phyloP scores from a whole-genome alignment of 2,329 filamentous ascomycete species.

The Neoscytalidium dimidiatum region DNA sequence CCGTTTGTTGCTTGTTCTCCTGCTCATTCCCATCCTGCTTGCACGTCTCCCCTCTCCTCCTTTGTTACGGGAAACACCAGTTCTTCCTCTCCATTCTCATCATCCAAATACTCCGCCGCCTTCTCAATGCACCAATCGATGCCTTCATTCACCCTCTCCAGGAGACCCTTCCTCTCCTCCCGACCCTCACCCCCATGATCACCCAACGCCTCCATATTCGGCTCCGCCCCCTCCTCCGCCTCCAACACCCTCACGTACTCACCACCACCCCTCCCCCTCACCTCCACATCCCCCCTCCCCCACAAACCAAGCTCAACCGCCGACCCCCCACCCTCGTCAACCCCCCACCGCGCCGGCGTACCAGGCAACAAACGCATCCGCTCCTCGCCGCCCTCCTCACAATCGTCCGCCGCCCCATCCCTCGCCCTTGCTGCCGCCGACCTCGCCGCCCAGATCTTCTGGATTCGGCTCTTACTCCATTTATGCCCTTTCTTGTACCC shows the following conservation, averaged over 20 bases:
- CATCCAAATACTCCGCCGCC: neutral
- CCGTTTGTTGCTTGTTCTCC: neutral
- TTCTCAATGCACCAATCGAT: neutral
- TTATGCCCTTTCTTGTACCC: neutral
- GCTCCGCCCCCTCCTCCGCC: too few relatives aligned
- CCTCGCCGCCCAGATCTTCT: neutral
- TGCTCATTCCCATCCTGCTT: neutral
- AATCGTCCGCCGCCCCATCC: neutral
- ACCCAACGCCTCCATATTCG: too few relatives aligned
- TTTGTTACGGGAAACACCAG: neutral
- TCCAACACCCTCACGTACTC: neutral
- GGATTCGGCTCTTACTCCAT: neutral
- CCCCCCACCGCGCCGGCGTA: neutral
- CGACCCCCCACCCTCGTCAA: neutral
- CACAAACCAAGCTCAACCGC: neutral
- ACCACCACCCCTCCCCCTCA: neutral
- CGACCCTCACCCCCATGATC: neutral
- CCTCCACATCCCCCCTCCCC: neutral
- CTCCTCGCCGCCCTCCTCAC: neutral
- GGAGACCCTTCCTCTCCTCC: neutral
- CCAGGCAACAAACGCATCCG: neutral
- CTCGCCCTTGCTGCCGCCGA: neutral
- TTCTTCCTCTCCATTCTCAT: neutral
- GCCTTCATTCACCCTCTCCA: neutral
- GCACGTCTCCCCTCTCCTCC: neutral